Conservation (phyloP, 2,329 filamentous ascomycete genomes). For the Cadophora malorum region DNA sequence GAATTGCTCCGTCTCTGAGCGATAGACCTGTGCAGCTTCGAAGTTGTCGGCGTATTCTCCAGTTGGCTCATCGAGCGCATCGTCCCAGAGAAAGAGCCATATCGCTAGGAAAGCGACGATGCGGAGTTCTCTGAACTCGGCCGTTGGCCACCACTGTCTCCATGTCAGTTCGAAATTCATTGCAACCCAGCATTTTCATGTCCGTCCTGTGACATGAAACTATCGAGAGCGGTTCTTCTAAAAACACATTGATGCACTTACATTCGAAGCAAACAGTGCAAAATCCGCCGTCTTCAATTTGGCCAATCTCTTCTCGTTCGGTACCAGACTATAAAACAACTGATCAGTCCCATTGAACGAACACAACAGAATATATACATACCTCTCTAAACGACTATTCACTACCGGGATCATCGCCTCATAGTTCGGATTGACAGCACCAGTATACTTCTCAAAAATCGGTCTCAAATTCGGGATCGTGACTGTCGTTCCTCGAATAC, state of each 20-base stretch:
- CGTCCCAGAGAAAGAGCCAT: slow-evolving; percentile 43
- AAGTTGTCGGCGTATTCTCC: slow-evolving; percentile 34
- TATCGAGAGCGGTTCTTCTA: not conserved
- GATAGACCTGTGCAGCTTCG: slow-evolving; percentile 31
- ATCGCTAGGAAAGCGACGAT: slow-evolving; percentile 36
- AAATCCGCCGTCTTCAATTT: slow-evolving; percentile 37
- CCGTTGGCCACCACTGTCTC: slow-evolving; percentile 38
- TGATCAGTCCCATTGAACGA: not conserved
- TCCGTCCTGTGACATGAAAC: too few relatives aligned
- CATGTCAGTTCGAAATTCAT: not conserved
- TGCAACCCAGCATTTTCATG: too few relatives aligned
- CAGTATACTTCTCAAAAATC: slow-evolving; percentile 21
- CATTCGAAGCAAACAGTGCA: slow-evolving; percentile 35
- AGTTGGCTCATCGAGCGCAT: slow-evolving; percentile 38
- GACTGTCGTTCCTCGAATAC: slow-evolving; percentile 24
- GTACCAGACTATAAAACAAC: slow-evolving; percentile 15
- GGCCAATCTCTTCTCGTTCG: slow-evolving; percentile 27
- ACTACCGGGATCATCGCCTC: slow-evolving; percentile 19
- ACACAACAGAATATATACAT: not conserved
- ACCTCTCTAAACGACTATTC: slow-evolving; percentile 24
- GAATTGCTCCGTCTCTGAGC: slow-evolving; percentile 28
- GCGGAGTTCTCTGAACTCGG: slow-evolving; percentile 30
- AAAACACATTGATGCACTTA: slow-evolving; percentile 3
- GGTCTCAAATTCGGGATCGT: slow-evolving; percentile 26
- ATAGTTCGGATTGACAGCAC: slow-evolving; percentile 23